A percentile compares a stretch with the other conserved stretches of the same genome.
These are phyloP conservation scores for Beauveria sp. DNA, from an alignment of 2,329 filamentous ascomycete genomes.

Conservation along the genomic window DNA sequence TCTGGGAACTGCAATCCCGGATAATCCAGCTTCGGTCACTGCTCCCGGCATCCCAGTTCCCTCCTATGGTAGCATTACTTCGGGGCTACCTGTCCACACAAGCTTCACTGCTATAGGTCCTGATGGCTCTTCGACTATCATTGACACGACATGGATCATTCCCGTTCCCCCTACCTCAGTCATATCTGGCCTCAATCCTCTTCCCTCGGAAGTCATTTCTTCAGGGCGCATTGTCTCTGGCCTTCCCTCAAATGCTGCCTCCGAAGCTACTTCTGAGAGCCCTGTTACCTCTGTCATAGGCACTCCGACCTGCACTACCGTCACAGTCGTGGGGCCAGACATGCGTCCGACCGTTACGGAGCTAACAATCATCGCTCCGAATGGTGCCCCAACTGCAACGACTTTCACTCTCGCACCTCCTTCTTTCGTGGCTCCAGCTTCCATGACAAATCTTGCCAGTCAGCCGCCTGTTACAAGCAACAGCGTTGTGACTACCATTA, in stretches of 20 bases:
- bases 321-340: conserved; percentile 22
- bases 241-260: background rate
- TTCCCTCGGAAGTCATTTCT: background rate
- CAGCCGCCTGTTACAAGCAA: conserved; percentile 17
- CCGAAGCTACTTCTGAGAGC: background rate
- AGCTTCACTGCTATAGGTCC: conserved; percentile 23
- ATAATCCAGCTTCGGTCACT: background rate
- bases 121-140: conserved; percentile 22
- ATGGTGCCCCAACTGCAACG: background rate
- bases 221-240: background rate
- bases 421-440: conserved; percentile 11
- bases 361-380: conserved; percentile 23
- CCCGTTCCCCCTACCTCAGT: conserved; percentile 13
- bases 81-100: conserved; percentile 15
- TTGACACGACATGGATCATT: conserved; percentile 21
- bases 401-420: conserved; percentile 16
- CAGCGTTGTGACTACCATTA: conserved; percentile 5
- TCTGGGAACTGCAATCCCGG: background rate
- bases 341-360: conserved; percentile 23
- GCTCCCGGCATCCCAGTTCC: background rate
- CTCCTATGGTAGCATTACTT: background rate
- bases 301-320: conserved; percentile 22
- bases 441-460: conserved; percentile 25
- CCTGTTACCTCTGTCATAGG: background rate
- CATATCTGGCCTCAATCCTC: conserved; percentile 10